These are phyloP conservation scores for Prunella vulgaris DNA, from an alignment of 257 asterid species.

Conservation along the genomic window DNA sequence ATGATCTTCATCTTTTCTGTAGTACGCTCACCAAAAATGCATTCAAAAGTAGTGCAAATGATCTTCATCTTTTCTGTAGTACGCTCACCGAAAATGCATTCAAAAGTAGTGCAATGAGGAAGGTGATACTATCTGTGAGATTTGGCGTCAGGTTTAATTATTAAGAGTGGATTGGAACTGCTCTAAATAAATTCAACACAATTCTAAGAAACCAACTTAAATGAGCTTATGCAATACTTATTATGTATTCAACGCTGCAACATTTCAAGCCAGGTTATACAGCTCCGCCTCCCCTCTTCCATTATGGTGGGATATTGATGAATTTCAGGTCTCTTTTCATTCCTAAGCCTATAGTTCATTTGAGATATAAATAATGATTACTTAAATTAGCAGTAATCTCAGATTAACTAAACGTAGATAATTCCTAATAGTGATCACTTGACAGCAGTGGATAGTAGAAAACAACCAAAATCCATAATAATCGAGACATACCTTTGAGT, in stretches of 20 bases:
- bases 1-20: background rate
- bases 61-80: slow-evolving; percentile 29
- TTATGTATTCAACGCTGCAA: slow-evolving; percentile 35
- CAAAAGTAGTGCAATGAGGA: slow-evolving; percentile 90
- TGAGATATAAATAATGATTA: slow-evolving; percentile 75
- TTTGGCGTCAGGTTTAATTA: slow-evolving; percentile 62
- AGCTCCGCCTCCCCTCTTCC: slow-evolving; percentile 63
- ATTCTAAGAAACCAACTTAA: background rate
- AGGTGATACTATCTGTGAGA: slow-evolving; percentile 83
- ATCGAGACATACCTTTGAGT: slow-evolving; percentile 89
- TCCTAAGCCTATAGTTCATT: background rate
- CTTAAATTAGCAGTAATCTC: slow-evolving; percentile 95
- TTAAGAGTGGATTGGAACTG: background rate
- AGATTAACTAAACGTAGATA: slow-evolving; percentile 86
- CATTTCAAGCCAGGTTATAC: slow-evolving; percentile 71
- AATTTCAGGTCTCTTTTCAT: slow-evolving; percentile 54
- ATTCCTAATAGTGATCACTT: slow-evolving; percentile 91
- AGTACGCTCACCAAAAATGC: slow-evolving; percentile 83
- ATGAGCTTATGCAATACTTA: background rate
- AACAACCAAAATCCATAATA: slow-evolving; percentile 97
- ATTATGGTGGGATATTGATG: slow-evolving; percentile 48
- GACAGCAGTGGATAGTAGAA: slow-evolving; percentile 93
- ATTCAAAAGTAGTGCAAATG: slow-evolving; percentile 88
- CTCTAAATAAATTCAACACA: background rate
- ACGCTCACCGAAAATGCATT: slow-evolving; percentile 77